Evolutionary conservation across 495 filamentous ascomycete genomes (phyloP), one percentile per base, ranked within the genome.

Genomic region (Tuber magnatum): DNA sequence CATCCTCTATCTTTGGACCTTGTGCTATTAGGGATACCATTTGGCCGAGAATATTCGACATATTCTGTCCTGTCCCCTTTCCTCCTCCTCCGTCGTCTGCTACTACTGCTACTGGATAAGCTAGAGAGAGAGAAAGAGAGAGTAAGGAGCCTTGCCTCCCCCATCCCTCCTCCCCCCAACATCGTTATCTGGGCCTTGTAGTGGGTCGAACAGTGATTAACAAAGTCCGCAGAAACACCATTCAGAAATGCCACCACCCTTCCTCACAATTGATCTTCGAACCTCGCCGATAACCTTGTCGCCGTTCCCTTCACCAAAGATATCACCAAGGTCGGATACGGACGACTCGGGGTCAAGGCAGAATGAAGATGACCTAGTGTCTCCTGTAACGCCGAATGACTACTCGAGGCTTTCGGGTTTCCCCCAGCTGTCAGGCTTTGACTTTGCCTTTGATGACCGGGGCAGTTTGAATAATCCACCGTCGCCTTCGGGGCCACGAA

Each of bases 351-450:
- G 56, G 16, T 28, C 28, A 65, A 65, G 56, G 12, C 56, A 70
- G 32, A 42, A 68, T 51, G 43, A 65, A n/a, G 48, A 72, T n/a
- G 69, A 68, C 40, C 65, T 48, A 24, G 68, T 80, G 28, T 76
- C 78, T 35, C 78, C 78, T n/a, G 18, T 72, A 46, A 80, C 78
- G 22, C 77, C 78, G 2, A 46, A 68, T 16, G 77, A 78, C 46
- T 41, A 72, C 28, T 79, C 73, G 5, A 61, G 78, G 38, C 22
- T 79, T 69, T 79, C 77, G 24, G 76, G 77, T n/a, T 75, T 79
- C 32, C 56, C 70, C 51, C 76, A 78, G 39, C 42, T 70, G 16
- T 71, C 72, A 48, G 43, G 71, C 70, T 79, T 79, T 71, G 70
- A 79, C 41, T 75, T 79, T 68, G 75, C 41, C 10, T 68, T 77